These are phyloP conservation scores for Aquanectria penicillioides DNA, from an alignment of 2,329 filamentous ascomycete genomes.

Conservation along the genomic window DNA sequence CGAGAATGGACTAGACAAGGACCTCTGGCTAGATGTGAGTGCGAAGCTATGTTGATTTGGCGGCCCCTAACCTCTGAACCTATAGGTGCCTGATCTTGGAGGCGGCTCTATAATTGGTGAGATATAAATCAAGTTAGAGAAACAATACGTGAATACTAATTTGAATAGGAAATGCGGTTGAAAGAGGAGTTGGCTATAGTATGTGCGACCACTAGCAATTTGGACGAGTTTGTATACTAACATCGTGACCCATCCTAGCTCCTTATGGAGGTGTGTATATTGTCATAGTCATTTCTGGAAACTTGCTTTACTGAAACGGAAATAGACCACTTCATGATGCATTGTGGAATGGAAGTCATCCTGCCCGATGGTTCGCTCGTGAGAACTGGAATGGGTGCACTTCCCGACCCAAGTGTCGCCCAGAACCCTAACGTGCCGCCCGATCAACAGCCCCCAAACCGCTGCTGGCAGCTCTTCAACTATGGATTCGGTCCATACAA, in stretches of 20 bases:
- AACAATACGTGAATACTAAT: neutral
- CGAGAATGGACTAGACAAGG: conserved; percentile 10
- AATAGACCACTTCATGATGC: conserved; percentile 5
- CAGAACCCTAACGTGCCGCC: neutral
- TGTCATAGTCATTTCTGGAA: neutral
- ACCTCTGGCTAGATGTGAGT: conserved; percentile 22
- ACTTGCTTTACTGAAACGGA: neutral
- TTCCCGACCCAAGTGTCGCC: conserved; percentile 7
- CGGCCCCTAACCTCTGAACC: neutral
- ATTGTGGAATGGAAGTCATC: conserved; percentile 21
- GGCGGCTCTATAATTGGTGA: conserved; percentile 19
- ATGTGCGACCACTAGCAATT: neutral
- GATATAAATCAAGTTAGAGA: neutral
- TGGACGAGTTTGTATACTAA: neutral
- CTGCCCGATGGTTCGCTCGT: conserved; percentile 16
- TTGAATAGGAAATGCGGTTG: neutral
- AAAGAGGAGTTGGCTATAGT: conserved; percentile 25
- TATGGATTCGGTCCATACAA: conserved; percentile 23
- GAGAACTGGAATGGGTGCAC: conserved; percentile 19
- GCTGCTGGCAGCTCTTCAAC: conserved; percentile 16
- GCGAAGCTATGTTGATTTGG: too few relatives aligned
- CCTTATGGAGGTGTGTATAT: conserved; percentile 14
- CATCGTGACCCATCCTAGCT: neutral
- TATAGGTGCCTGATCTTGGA: conserved; percentile 14
- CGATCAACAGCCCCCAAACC: conserved; percentile 14